phyloP scores from a whole-genome alignment of 805 yeast genomes.

The Yarrowia sp. region DNA sequence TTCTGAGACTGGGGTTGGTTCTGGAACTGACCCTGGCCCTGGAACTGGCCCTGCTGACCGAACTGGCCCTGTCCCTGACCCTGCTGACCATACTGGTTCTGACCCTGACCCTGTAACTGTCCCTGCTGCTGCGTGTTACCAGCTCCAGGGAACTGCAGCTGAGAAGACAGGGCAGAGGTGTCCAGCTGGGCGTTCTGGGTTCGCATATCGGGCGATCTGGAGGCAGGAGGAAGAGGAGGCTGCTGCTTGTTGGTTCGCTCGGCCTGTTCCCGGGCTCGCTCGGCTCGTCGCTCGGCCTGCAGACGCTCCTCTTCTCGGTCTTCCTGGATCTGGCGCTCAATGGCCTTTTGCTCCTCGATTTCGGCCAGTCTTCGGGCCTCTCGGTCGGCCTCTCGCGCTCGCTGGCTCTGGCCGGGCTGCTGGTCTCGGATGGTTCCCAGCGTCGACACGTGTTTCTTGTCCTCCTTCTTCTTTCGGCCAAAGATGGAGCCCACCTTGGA shows the following conservation, averaged over 20 bases:
- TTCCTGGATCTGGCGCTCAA: slow-evolving; percentile 38
- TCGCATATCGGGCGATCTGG: slow-evolving; percentile 32
- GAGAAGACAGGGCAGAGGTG: slow-evolving; percentile 25
- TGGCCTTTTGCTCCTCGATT: slow-evolving; percentile 37
- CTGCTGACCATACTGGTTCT: not conserved
- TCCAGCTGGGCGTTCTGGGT: slow-evolving; percentile 22
- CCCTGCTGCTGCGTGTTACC: not conserved
- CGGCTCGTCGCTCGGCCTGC: slow-evolving; percentile 28
- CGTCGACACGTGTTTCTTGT: slow-evolving; percentile 20
- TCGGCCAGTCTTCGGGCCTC: slow-evolving; percentile 24
- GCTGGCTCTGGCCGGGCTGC: slow-evolving; percentile 26
- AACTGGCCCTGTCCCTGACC: not conserved
- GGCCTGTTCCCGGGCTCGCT: slow-evolving; percentile 25
- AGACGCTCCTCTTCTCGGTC: slow-evolving; percentile 33
- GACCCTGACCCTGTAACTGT: not conserved
- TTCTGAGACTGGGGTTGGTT: too few species aligned
- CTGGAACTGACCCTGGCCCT: not conserved
- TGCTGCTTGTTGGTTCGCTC: slow-evolving; percentile 29
- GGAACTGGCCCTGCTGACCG: not conserved
- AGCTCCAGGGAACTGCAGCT: slow-evolving; percentile 27
- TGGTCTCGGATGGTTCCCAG: slow-evolving; percentile 25
- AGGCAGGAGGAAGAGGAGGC: slow-evolving; percentile 33
- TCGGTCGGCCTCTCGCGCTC: slow-evolving; percentile 33
- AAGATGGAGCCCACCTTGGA: slow-evolving; percentile 52
- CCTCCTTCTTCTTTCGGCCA: slow-evolving; percentile 46